A percentile compares a stretch with the other conserved stretches of the same genome.
Evolutionary conservation across 441 rosid species (phyloP).

Genomic region (Arabidopsis hybrid): DNA sequence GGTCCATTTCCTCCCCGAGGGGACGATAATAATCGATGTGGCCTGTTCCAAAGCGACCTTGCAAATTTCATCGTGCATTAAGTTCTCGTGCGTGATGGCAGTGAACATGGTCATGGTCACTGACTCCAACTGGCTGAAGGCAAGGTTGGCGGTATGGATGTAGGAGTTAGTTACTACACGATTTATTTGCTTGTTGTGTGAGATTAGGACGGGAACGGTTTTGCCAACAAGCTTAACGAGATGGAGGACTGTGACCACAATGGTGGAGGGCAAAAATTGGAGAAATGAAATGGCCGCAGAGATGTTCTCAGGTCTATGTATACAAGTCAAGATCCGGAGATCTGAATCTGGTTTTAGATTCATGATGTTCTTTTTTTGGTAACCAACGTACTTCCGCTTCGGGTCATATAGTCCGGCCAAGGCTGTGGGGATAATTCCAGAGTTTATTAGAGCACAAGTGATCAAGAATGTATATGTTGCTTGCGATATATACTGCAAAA

Average conservation of each 20-base stretch:
- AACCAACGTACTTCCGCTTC: slow-evolving; percentile 47
- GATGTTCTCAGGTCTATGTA: slow-evolving; percentile 52
- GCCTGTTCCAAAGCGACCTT: slow-evolving; percentile 47
- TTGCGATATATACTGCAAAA: slow-evolving; percentile 32
- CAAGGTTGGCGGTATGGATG: slow-evolving; percentile 43
- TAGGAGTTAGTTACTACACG: slow-evolving; percentile 20
- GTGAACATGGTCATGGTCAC: slow-evolving; percentile 40
- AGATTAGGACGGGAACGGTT: slow-evolving; percentile 45
- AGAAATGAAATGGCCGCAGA: slow-evolving; percentile 45
- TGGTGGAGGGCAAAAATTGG: slow-evolving; percentile 37
- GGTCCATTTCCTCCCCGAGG: slow-evolving; percentile 40
- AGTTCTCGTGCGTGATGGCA: slow-evolving; percentile 42
- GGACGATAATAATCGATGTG: slow-evolving; percentile 37
- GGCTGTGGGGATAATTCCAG: slow-evolving; percentile 40
- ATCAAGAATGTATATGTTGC: slow-evolving; percentile 30
- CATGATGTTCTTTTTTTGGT: slow-evolving; percentile 46
- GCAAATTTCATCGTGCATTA: slow-evolving; percentile 54
- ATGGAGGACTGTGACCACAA: slow-evolving; percentile 47
- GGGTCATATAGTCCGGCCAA: slow-evolving; percentile 49
- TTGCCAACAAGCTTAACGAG: slow-evolving; percentile 50
- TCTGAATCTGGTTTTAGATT: slow-evolving; percentile 39
- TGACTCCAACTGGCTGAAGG: slow-evolving; percentile 39
- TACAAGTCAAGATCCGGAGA: slow-evolving; percentile 50
- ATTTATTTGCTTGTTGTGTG: slow-evolving; percentile 42
- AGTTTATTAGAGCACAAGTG: slow-evolving; percentile 4